phyloP scores from a whole-genome alignment of 176 grass and related monocot species.

The Saccharum spontaneum region DNA sequence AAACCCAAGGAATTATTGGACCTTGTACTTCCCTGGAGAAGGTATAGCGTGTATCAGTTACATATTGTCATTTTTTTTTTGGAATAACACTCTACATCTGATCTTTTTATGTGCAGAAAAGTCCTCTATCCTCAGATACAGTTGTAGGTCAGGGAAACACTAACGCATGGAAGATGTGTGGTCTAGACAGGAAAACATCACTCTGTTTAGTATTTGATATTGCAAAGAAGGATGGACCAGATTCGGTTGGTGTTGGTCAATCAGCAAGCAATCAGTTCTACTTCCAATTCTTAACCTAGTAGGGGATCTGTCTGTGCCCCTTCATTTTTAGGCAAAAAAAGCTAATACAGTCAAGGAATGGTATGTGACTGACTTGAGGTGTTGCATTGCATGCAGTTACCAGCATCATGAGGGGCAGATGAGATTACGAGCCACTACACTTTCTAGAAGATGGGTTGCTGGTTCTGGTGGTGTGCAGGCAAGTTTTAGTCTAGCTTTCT shows the following conservation, averaged over 20 bases:
- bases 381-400: conserved; percentile 61
- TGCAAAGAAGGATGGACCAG: conserved; percentile 71
- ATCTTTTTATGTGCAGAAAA: conserved; percentile 67
- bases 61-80: conserved; percentile 9
- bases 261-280: conserved; percentile 85
- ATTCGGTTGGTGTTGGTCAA: conserved; percentile 52
- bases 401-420: conserved; percentile 89
- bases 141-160: conserved; percentile 83
- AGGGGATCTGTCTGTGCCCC: conserved; percentile 1
- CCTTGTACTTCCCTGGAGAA: conserved; percentile 94
- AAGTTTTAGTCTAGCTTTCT: conserved; percentile 29
- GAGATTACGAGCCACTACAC: conserved; percentile 80
- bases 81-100: neutral
- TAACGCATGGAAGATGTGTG: conserved; percentile 98
- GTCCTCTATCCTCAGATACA: conserved; percentile 74
- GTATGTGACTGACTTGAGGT: conserved; percentile 30
- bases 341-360: neutral
- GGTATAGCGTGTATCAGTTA: conserved; percentile 42
- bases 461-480: conserved; percentile 71
- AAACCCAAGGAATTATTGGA: conserved; percentile 94
- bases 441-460: conserved; percentile 91
- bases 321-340: neutral
- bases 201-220: conserved; percentile 87
- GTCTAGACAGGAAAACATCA: conserved; percentile 90
- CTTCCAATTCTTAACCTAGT: conserved; percentile 99